Conservation (phyloP, 306 rosid genomes). For the Rubus idaeus region DNA sequence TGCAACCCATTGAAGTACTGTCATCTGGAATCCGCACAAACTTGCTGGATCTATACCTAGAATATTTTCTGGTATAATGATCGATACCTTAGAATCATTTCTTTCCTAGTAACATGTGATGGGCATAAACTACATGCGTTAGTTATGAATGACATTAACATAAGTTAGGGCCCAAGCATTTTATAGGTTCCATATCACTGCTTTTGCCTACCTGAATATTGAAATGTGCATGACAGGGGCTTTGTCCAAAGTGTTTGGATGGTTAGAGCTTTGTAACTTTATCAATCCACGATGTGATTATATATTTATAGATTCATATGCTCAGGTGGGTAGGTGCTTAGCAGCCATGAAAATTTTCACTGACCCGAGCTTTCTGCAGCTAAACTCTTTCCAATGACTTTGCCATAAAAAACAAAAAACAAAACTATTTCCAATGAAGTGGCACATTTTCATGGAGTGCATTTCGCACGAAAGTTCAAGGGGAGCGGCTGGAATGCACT, state of each 20-base stretch:
- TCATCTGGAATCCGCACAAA: background rate
- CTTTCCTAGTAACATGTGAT: background rate
- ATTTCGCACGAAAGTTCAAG: no score
- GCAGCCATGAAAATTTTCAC: background rate
- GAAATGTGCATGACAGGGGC: background rate
- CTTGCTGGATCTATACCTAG: background rate
- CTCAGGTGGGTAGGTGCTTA: background rate
- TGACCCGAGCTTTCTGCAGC: background rate
- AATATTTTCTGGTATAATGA: background rate
- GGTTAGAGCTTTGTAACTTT: background rate
- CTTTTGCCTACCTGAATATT: background rate
- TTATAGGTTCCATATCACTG: background rate
- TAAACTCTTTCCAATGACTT: background rate
- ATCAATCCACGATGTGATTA: background rate
- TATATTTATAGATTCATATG: background rate
- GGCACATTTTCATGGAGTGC: no score
- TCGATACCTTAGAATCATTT: background rate
- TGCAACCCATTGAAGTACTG: background rate
- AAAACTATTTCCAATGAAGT: no score
- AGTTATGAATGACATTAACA: background rate
- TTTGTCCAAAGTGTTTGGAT: background rate
- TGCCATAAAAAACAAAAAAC: no score
- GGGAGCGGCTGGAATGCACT: no score
- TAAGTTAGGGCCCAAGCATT: background rate
- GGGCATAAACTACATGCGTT: no score